A percentile compares a stretch with the other conserved stretches of the same genome.
These are phyloP conservation scores for Hygrophila difformis DNA, from an alignment of 257 asterid species.

Conservation along the genomic window DNA sequence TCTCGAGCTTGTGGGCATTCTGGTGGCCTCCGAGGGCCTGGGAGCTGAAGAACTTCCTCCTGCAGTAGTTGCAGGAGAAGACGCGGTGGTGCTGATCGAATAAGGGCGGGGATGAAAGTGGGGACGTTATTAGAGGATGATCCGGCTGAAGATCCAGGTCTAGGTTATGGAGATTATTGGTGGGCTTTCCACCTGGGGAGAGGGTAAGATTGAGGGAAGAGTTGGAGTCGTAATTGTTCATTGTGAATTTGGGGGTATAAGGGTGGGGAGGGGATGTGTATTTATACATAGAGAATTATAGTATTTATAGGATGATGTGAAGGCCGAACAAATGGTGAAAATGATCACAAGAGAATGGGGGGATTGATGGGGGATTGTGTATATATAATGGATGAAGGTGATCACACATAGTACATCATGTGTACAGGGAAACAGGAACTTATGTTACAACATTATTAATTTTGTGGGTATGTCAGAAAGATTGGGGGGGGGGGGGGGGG, in stretches of 20 bases:
- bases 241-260: background rate
- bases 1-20: constrained; percentile 78
- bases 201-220: constrained; percentile 41
- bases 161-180: constrained; percentile 14
- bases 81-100: constrained; percentile 42
- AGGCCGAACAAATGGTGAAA: background rate
- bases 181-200: constrained; percentile 20
- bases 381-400: too few relatives aligned
- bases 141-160: constrained; percentile 31
- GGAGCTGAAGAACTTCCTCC: constrained; percentile 65
- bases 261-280: constrained; percentile 17
- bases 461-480: too few relatives aligned
- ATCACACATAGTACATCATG: too few relatives aligned
- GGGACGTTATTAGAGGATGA: constrained; percentile 26
- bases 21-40: constrained; percentile 94
- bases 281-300: too few relatives aligned
- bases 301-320: background rate
- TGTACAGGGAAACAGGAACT: too few relatives aligned
- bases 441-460: too few relatives aligned
- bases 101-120: constrained; percentile 24
- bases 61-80: constrained; percentile 69
- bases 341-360: background rate
- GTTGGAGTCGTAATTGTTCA: constrained; percentile 44
- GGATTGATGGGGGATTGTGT: too few relatives aligned
- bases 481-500: background rate